phyloP scores from a whole-genome alignment of 2,329 filamentous ascomycete species.

The Colletotrichum plurivorum region DNA sequence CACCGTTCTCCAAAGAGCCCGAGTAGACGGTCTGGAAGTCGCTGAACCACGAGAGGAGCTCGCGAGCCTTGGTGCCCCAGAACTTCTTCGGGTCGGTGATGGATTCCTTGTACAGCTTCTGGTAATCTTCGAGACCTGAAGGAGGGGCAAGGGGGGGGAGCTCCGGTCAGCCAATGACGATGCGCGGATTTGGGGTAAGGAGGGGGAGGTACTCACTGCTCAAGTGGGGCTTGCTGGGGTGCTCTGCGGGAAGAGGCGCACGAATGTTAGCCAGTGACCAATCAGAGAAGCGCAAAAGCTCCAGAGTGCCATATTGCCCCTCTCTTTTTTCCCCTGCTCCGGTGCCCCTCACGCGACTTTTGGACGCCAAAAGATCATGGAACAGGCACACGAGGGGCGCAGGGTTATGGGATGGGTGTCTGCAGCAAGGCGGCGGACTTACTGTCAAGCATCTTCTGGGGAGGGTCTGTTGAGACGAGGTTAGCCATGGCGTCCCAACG shows the following conservation, averaged over 20 bases:
- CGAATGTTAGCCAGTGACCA: constrained; percentile 48
- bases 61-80: constrained; percentile 88
- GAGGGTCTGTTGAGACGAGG: constrained; percentile 64
- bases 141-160: constrained; percentile 29
- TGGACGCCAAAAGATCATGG: constrained; percentile 26
- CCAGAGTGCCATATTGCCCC: constrained; percentile 25
- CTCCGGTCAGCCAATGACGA: constrained; percentile 38
- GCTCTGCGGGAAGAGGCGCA: constrained; percentile 64
- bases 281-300: constrained; percentile 28
- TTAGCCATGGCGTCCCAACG: constrained; percentile 33
- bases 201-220: constrained; percentile 63
- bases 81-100: constrained; percentile 91
- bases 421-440: constrained; percentile 53
- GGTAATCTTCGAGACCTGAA: constrained; percentile 76
- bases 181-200: constrained; percentile 38
- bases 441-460: constrained; percentile 78
- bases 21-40: constrained; percentile 92
- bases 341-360: constrained; percentile 40
- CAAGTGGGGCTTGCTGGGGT: constrained; percentile 78
- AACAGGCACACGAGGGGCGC: constrained; percentile 1
- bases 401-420: constrained; percentile 12
- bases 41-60: constrained; percentile 89
- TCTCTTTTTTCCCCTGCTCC: constrained; percentile 28
- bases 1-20: constrained; percentile 83
- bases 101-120: constrained; percentile 82